Evolutionary conservation across 305 asterid species (phyloP).

Genomic region (Petunia hybrid): DNA sequence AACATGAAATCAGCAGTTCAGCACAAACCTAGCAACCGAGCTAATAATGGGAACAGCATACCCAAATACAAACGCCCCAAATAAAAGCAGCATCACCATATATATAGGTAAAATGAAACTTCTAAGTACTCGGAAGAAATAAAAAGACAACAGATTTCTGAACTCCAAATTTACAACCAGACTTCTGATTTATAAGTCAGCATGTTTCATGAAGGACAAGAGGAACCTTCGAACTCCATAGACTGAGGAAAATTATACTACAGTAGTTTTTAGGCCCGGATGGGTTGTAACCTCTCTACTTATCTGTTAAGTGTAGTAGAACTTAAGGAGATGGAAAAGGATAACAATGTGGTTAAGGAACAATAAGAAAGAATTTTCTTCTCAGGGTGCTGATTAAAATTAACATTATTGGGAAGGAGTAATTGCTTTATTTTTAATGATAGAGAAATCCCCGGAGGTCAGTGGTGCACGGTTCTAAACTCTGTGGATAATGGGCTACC

Average conservation of each 20-base stretch:
- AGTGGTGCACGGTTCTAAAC: neutral
- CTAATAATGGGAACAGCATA: neutral
- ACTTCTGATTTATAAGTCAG: neutral
- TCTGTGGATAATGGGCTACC: neutral
- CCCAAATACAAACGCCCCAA: neutral
- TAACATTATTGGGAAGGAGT: neutral
- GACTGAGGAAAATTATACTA: slow-evolving; percentile 17
- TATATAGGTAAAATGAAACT: neutral
- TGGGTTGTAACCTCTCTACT: neutral
- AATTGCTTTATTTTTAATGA: too few species aligned
- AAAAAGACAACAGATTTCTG: neutral
- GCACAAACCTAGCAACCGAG: neutral
- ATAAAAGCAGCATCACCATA: slow-evolving; percentile 8
- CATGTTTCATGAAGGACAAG: neutral
- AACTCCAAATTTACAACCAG: neutral
- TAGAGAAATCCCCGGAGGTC: neutral
- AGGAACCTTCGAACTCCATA: slow-evolving; percentile 18
- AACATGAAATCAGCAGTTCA: neutral
- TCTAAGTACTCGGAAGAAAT: neutral
- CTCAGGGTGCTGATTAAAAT: neutral
- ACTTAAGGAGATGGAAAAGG: neutral
- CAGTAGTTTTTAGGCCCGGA: slow-evolving; percentile 16
- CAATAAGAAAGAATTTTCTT: neutral
- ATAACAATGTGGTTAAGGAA: slow-evolving; percentile 8
- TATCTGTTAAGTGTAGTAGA: neutral